Conservation (phyloP, 2,329 filamentous ascomycete genomes). For the Fusarium graminum region DNA sequence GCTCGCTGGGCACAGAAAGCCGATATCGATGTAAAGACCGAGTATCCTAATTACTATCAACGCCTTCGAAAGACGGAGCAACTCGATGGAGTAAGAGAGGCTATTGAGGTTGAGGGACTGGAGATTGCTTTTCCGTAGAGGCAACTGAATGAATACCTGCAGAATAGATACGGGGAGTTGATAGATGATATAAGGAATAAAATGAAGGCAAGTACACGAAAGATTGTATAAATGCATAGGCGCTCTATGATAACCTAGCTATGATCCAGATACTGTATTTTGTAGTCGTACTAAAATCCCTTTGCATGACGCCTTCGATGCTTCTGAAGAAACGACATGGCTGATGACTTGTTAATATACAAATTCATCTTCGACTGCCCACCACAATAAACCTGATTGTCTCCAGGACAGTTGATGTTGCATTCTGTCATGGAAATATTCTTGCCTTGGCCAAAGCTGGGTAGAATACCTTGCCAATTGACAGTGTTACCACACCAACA, state of each 20-base stretch:
- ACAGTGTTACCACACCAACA: constrained; percentile 56
- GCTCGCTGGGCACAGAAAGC: constrained; percentile 33
- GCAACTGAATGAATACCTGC: no score
- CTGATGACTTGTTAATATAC: constrained; percentile 48
- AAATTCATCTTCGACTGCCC: constrained; percentile 51
- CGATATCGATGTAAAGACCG: constrained; percentile 21
- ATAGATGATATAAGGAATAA: not conserved
- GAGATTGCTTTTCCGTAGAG: not conserved
- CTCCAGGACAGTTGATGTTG: constrained; percentile 53
- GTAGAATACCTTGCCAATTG: constrained; percentile 45
- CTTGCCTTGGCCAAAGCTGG: constrained; percentile 42
- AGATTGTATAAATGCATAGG: not conserved
- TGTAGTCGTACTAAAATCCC: not conserved
- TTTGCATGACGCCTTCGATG: constrained; percentile 17
- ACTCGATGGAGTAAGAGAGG: constrained; percentile 6
- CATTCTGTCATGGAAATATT: constrained; percentile 52
- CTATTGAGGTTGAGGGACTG: constrained; percentile 1
- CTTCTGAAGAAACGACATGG: constrained; percentile 22
- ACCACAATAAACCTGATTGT: constrained; percentile 52
- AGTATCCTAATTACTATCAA: constrained; percentile 9
- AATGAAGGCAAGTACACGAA: not conserved
- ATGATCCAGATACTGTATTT: not conserved
- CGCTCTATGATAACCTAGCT: not conserved
- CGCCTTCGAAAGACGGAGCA: constrained; percentile 13
- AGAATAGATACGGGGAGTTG: not conserved